These are phyloP conservation scores for Smallanthus sonchifolius DNA, from an alignment of 129 eudicot genomes.

Conservation along the genomic window DNA sequence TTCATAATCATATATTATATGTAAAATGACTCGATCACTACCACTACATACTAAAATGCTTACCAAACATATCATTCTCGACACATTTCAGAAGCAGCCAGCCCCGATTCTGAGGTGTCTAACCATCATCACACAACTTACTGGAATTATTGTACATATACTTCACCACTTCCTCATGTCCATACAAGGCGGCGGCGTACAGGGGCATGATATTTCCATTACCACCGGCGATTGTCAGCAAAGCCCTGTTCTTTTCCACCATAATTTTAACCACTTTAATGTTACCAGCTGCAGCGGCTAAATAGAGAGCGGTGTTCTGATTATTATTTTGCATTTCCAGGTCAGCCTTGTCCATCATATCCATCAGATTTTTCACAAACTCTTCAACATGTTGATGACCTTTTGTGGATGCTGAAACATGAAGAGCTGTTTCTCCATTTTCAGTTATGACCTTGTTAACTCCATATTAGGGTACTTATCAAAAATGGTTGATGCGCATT, in stretches of 20 bases:
- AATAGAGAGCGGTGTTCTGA: conserved; percentile 28
- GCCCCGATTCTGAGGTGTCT: too few species aligned
- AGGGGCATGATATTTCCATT: too few species aligned
- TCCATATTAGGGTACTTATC: background rate
- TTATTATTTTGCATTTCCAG: conserved; percentile 19
- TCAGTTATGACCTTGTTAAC: conserved; percentile 26
- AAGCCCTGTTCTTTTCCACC: conserved; percentile 6
- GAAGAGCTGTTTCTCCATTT: conserved; percentile 43
- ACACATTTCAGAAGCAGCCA: too few species aligned
- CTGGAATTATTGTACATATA: too few species aligned
- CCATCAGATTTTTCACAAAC: background rate
- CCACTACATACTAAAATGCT: too few species aligned
- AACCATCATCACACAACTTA: too few species aligned
- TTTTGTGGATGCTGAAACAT: conserved; percentile 33
- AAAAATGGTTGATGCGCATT: conserved; percentile 27
- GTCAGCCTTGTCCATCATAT: conserved; percentile 20
- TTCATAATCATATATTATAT: too few species aligned
- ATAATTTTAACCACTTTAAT: conserved; percentile 14
- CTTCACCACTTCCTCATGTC: too few species aligned
- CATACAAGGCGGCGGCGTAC: too few species aligned
- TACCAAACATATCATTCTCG: too few species aligned
- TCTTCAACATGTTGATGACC: background rate
- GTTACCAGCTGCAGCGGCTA: conserved; percentile 35
- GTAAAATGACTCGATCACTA: too few species aligned
- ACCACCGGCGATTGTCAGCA: conserved; percentile 19